A percentile compares a stretch with the other conserved stretches of the same genome.
These are phyloP conservation scores for Aspergillus phoenicis DNA, from an alignment of 2,329 filamentous ascomycete species.

Conservation along the genomic window DNA sequence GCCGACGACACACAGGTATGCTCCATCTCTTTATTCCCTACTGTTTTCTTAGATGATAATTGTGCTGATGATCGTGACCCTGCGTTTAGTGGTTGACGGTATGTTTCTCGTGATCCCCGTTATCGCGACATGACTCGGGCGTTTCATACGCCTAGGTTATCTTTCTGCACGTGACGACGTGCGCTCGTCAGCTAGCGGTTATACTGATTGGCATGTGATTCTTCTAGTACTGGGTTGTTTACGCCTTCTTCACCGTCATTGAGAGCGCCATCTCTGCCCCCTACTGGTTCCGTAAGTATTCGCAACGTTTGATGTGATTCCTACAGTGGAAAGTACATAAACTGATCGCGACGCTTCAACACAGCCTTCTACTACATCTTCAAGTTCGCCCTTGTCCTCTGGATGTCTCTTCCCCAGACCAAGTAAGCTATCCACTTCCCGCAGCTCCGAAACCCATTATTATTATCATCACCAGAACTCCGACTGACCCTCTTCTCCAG, in stretches of 20 bases:
- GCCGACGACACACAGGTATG: conserved; percentile 67
- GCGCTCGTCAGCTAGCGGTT: conserved; percentile 7
- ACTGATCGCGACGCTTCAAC: conserved; percentile 25
- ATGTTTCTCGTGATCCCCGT: conserved; percentile 34
- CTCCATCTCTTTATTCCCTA: conserved; percentile 8
- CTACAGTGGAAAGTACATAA: background rate
- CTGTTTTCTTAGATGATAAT: background rate
- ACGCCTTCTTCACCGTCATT: conserved; percentile 66
- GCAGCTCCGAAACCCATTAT: background rate
- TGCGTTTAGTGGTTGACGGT: conserved; percentile 61
- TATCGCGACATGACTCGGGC: conserved; percentile 5
- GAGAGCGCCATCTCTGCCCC: conserved; percentile 68
- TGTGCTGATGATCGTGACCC: conserved; percentile 14
- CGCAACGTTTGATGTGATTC: background rate
- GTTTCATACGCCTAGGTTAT: conserved; percentile 9
- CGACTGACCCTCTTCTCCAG: conserved; percentile 50
- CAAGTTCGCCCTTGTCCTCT: conserved; percentile 97
- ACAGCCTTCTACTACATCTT: conserved; percentile 96
- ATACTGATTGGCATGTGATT: conserved; percentile 27
- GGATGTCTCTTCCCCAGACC: conserved; percentile 95
- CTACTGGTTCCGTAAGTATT: conserved; percentile 66
- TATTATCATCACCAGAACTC: conserved; percentile 14
- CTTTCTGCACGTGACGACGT: conserved; percentile 29
- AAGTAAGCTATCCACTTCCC: conserved; percentile 61
- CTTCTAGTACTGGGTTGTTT: conserved; percentile 67